These are phyloP conservation scores for Herpetospermum pedunculosum DNA, from an alignment of 306 rosid genomes.

Conservation along the genomic window DNA sequence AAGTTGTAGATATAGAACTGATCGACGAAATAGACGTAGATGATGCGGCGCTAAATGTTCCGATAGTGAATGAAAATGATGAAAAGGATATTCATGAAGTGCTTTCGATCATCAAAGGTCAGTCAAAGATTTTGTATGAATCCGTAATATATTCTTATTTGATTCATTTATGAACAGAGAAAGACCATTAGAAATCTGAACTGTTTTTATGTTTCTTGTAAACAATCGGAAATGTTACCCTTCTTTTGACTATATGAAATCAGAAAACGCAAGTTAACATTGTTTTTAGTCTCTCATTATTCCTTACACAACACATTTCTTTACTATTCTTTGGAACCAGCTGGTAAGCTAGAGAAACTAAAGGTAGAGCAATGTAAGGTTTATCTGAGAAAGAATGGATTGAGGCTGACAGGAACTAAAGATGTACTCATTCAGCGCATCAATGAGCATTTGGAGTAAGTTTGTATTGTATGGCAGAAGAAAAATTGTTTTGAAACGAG, in stretches of 20 bases:
- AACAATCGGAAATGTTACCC: neutral
- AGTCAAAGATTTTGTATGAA: neutral
- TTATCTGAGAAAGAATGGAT: conserved; percentile 62
- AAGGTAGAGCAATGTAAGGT: conserved; percentile 69
- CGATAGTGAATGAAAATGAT: conserved; percentile 23
- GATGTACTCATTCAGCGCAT: conserved; percentile 55
- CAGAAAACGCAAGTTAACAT: neutral
- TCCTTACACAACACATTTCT: neutral
- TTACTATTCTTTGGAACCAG: conserved; percentile 29
- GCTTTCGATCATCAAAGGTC: conserved; percentile 41
- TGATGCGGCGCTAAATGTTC: conserved; percentile 15
- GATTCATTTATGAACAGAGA: neutral
- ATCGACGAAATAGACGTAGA: conserved; percentile 13
- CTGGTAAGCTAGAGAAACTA: conserved; percentile 40
- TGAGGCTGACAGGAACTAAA: conserved; percentile 75
- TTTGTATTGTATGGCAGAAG: neutral
- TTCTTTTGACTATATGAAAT: neutral
- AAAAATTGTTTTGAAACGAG: neutral
- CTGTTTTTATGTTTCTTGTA: neutral
- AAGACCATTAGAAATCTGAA: neutral
- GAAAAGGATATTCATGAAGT: conserved; percentile 27
- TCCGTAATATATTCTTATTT: too few relatives aligned
- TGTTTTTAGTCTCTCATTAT: neutral
- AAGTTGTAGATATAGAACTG: conserved; percentile 5
- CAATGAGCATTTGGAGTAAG: conserved; percentile 63